A percentile compares a stretch with the other conserved stretches of the same genome.
Conservation (phyloP, 1,284 basidiomycete genomes). For the Chondrostereum purpureum region DNA sequence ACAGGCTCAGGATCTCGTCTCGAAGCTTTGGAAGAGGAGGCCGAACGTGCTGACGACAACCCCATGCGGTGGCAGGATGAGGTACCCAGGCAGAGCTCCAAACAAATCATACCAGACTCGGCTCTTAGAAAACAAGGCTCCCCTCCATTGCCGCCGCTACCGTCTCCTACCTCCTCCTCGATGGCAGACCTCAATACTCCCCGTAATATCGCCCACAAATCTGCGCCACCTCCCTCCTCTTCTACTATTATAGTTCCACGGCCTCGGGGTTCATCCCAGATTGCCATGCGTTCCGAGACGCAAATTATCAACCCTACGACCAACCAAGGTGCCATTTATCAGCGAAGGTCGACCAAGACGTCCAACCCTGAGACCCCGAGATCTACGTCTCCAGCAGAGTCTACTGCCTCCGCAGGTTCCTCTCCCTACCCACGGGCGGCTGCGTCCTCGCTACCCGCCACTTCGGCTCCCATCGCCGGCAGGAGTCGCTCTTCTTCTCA, state of each 20-base stretch:
- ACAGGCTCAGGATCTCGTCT: conserved; percentile 52
- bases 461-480: conserved; percentile 26
- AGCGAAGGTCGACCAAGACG: conserved; percentile 58
- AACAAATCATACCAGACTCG: conserved; percentile 26
- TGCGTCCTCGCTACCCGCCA: conserved; percentile 36
- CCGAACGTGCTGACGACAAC: conserved; percentile 28
- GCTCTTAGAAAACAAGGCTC: conserved; percentile 42
- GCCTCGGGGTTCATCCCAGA: conserved; percentile 46
- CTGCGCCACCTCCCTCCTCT: conserved; percentile 37
- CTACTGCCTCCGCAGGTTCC: conserved; percentile 42
- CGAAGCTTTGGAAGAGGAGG: conserved; percentile 57
- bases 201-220: conserved; percentile 25
- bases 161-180: conserved; percentile 37
- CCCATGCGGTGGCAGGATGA: conserved; percentile 9
- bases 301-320: conserved; percentile 54
- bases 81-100: conserved; percentile 16
- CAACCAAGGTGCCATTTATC: conserved; percentile 59
- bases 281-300: conserved; percentile 39
- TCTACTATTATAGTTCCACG: conserved; percentile 35
- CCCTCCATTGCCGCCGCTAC: conserved; percentile 62
- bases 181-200: conserved; percentile 29
- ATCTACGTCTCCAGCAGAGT: conserved; percentile 55
- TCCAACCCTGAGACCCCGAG: conserved; percentile 53
- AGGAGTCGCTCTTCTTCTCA: conserved; percentile 64
- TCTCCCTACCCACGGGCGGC: conserved; percentile 30